These are phyloP conservation scores for Taphrina deformans DNA, from an alignment of 1,139 yeast species.

Conservation along the genomic window DNA sequence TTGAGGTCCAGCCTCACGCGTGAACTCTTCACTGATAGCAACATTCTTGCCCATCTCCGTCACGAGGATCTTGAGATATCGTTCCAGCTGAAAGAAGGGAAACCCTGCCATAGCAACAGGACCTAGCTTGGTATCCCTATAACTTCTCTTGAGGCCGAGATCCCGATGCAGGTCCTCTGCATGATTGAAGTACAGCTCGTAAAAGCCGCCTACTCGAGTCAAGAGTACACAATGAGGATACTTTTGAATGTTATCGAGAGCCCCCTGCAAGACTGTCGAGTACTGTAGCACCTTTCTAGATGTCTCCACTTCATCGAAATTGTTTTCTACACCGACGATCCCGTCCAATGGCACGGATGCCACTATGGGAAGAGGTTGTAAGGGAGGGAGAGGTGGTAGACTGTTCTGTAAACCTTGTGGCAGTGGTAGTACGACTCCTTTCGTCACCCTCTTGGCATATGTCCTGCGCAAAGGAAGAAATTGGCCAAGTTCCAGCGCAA, in stretches of 20 bases:
- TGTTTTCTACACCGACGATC: background rate
- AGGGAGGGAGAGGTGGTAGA: conserved; percentile 4
- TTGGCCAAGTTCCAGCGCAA: background rate
- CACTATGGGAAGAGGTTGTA: background rate
- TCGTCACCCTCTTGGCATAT: conserved; percentile 29
- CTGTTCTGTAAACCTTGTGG: conserved; percentile 26
- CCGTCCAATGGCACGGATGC: background rate
- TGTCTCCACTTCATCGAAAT: background rate
- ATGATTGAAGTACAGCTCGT: conserved; percentile 71
- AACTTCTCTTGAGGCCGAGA: conserved; percentile 63
- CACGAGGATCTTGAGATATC: conserved; percentile 72
- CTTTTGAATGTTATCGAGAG: conserved; percentile 36
- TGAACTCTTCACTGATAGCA: conserved; percentile 62
- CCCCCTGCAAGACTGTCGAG: conserved; percentile 26
- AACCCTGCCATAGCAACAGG: conserved; percentile 87
- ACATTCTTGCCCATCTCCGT: conserved; percentile 68
- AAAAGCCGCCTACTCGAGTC: conserved; percentile 88
- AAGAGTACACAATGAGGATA: conserved; percentile 72
- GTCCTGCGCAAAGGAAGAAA: background rate
- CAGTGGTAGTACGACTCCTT: background rate
- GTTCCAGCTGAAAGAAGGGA: conserved; percentile 68
- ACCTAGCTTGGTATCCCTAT: conserved; percentile 49
- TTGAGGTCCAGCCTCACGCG: conserved; percentile 44
- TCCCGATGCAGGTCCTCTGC: conserved; percentile 72
- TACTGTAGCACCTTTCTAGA: conserved; percentile 5